Conservation (phyloP, 495 filamentous ascomycete genomes). For the Echria macrotheca region DNA sequence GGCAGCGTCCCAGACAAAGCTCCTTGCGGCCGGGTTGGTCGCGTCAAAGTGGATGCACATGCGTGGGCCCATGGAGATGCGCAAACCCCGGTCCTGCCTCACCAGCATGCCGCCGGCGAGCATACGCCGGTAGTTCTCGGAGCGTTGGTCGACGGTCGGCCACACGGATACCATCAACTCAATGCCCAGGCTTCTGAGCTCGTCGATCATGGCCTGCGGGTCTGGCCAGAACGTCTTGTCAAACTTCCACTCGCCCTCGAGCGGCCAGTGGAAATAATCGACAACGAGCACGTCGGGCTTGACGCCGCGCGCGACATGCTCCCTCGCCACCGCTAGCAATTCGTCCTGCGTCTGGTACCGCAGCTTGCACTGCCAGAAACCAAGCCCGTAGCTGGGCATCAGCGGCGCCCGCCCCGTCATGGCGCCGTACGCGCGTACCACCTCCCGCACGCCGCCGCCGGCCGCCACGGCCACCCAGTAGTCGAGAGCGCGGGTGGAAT, state of each 20-base stretch:
- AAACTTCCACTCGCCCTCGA: constrained; percentile 56
- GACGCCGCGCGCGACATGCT: constrained; percentile 45
- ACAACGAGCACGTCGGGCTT: constrained; percentile 54
- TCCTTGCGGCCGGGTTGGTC: constrained; percentile 47
- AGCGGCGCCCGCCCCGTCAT: constrained; percentile 50
- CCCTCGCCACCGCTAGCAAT: constrained; percentile 47
- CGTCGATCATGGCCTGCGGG: constrained; percentile 47
- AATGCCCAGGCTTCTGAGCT: constrained; percentile 46
- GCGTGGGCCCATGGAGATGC: constrained; percentile 48
- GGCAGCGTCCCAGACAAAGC: constrained; percentile 49
- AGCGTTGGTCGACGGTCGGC: constrained; percentile 51
- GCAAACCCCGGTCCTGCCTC: constrained; percentile 48
- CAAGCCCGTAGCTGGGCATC: constrained; percentile 60
- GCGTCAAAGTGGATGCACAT: constrained; percentile 52
- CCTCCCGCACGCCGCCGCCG: constrained; percentile 45
- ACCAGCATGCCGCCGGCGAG: constrained; percentile 48
- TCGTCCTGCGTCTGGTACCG: constrained; percentile 57
- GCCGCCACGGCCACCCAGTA: constrained; percentile 56
- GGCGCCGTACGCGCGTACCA: constrained; percentile 45
- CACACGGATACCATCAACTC: constrained; percentile 56
- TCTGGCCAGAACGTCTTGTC: constrained; percentile 55
- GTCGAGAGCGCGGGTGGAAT: constrained; percentile 47
- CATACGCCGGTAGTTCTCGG: constrained; percentile 51
- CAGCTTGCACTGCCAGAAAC: constrained; percentile 60
- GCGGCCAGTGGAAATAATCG: constrained; percentile 58